Base-by-base conservation (phyloP, 2,329 filamentous ascomycete genomes). In the Bipolaris zeicola region DNA sequence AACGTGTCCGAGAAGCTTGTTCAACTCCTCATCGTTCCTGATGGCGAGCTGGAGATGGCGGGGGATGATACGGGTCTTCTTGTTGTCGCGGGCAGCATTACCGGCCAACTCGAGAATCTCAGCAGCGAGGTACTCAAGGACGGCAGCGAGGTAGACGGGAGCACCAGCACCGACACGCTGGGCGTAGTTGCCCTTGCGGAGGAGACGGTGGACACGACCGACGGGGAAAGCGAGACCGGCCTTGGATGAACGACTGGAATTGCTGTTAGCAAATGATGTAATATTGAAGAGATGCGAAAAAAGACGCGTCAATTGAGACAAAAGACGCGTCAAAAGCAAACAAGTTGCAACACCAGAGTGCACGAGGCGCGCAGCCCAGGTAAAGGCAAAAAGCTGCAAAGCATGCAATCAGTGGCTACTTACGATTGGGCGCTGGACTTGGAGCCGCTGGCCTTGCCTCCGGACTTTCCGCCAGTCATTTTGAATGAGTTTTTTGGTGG, bases 381-480 rank as follows among this genome's bases (percentile, higher is more conserved):
- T 31, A 43, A 39, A 11, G 47, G 31, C 41, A 16, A 26, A 39
- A 38, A 11, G 8, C 48, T 50, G 44, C 46, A 61, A 61, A 57
- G 57, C 49, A 47, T 49, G 59, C 58, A 42, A 52, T 55, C 11
- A 26, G 34, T 37, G 45, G 22, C 34, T 6, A 90, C 93, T 88
- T 84, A 98, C 95, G 93, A 97, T 87, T 98, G 95, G 77, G 95
- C 91, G 86, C 90, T 96, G 73, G 76, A 77, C 92, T 99, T 99
- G 85, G 90, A 89, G 85, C 93, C 92, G 84, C 90, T 94, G 85
- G 94, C 93, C 90, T 98, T 98, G 89, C 95, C 95, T 83, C 95
- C 95, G 84, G 94, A 97, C 85, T 99, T 99, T 83, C 95, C 94
- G 87, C 94, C 94, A 92, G 95, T 96, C 95, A 99, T 99, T 90